These are phyloP conservation scores for Conticribra weissflogii DNA, from an alignment of 108 stramenopile genomes.

Conservation along the genomic window DNA sequence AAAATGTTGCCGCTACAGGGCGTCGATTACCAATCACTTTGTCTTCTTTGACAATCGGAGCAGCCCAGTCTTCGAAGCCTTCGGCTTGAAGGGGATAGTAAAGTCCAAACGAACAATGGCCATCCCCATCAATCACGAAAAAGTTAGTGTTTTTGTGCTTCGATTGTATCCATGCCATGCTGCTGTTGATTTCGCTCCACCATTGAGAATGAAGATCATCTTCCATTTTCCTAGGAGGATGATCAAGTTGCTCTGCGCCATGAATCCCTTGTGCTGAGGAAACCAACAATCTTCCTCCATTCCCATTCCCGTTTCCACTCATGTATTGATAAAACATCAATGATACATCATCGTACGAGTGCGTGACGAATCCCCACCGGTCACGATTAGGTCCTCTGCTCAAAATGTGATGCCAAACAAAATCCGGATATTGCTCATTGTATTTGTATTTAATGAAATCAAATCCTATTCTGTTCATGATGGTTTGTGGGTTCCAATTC, in stretches of 20 bases:
- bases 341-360: constrained; percentile 53
- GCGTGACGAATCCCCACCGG: constrained; percentile 59
- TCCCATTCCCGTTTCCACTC: constrained; percentile 45
- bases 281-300: constrained; percentile 15
- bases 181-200: constrained; percentile 42
- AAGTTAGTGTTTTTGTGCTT: constrained; percentile 52
- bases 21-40: constrained; percentile 11
- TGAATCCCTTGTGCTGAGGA: not conserved
- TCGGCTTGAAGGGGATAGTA: constrained; percentile 57
- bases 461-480: constrained; percentile 50
- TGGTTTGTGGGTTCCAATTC: constrained; percentile 49
- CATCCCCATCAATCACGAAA: constrained; percentile 54
- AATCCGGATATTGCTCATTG: constrained; percentile 44
- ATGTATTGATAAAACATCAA: constrained; percentile 59
- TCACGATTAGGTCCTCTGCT: constrained; percentile 47
- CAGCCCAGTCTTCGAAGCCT: constrained; percentile 46
- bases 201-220: constrained; percentile 27
- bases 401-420: constrained; percentile 51
- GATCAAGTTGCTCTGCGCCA: constrained; percentile 11
- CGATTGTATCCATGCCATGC: constrained; percentile 35
- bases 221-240: constrained; percentile 12
- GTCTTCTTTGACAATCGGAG: constrained; percentile 43
- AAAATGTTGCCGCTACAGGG: constrained; percentile 28
- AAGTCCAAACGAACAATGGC: constrained; percentile 58
- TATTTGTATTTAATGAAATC: constrained; percentile 45